Evolutionary conservation across 768 basidiomycete genomes (phyloP).

Genomic region (Collybia sp.): DNA sequence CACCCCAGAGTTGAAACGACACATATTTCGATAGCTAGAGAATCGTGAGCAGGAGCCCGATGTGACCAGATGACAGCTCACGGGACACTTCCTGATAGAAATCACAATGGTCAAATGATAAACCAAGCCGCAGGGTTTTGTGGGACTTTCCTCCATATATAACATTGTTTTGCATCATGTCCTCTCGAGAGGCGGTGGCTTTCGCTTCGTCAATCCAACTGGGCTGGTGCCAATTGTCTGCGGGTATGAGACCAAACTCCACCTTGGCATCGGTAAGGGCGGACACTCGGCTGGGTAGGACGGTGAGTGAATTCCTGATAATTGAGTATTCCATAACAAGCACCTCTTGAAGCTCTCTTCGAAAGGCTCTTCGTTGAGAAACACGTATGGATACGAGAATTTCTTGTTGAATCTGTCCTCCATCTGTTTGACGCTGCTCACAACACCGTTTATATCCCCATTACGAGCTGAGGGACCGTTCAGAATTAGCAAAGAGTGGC

Average conservation of each 20-base stretch:
- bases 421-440: constrained; percentile 67
- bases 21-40: constrained; percentile 88
- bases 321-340: neutral
- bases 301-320: constrained; percentile 4
- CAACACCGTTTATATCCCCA: constrained; percentile 52
- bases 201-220: constrained; percentile 72
- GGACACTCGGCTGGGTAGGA: constrained; percentile 38
- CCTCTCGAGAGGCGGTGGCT: constrained; percentile 56
- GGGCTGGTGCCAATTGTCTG: constrained; percentile 79
- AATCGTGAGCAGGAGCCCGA: neutral
- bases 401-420: constrained; percentile 91
- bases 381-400: constrained; percentile 80
- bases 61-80: constrained; percentile 28
- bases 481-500: neutral
- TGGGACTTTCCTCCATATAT: constrained; percentile 57
- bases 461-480: constrained; percentile 43
- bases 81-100: constrained; percentile 64
- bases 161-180: constrained; percentile 66
- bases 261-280: constrained; percentile 59
- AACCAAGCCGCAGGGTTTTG: neutral
- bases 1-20: constrained; percentile 92
- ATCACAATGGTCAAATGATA: constrained; percentile 2
- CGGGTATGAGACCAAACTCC: constrained; percentile 75
- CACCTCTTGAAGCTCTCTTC: constrained; percentile 67
- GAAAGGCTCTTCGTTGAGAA: constrained; percentile 81